Evolutionary conservation across 495 filamentous ascomycete species (phyloP).

Genomic region (Lichenothelia convexa): DNA sequence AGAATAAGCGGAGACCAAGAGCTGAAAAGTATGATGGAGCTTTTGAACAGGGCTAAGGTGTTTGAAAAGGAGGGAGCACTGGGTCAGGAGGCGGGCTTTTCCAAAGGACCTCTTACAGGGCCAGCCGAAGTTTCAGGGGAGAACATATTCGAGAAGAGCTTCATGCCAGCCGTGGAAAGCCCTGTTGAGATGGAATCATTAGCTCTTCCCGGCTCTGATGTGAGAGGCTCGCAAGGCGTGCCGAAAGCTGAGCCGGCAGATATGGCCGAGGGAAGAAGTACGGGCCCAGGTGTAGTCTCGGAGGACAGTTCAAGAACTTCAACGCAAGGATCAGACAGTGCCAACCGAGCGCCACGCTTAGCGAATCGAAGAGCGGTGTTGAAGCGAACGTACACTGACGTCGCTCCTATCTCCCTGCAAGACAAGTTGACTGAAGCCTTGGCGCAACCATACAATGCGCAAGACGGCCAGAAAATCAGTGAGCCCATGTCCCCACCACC

Average conservation of each 20-base stretch:
- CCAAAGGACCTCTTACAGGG: conserved; percentile 50
- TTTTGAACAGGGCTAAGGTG: conserved; percentile 61
- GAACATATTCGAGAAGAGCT: conserved; percentile 70
- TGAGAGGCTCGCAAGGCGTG: neutral
- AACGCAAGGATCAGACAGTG: neutral
- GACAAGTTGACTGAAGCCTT: conserved; percentile 75
- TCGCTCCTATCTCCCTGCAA: conserved; percentile 48
- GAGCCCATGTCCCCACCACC: conserved; percentile 27
- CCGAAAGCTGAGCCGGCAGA: neutral
- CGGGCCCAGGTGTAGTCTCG: neutral
- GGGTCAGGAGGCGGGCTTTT: conserved; percentile 29
- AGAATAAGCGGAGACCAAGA: conserved; percentile 67
- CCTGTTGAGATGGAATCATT: conserved; percentile 28
- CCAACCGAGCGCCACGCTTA: neutral
- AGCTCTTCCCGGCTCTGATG: conserved; percentile 15
- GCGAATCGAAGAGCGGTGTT: conserved; percentile 42
- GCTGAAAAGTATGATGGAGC: conserved; percentile 75
- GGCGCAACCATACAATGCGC: conserved; percentile 53
- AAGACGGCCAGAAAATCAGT: conserved; percentile 17
- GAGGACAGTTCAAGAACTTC: neutral
- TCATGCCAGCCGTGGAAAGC: conserved; percentile 30
- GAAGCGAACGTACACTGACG: conserved; percentile 78
- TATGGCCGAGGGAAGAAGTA: neutral
- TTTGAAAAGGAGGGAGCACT: no score
- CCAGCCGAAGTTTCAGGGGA: conserved; percentile 47